Evolutionary conservation across 192 early-diverging fungal species (phyloP).

Genomic region (Chytriomyces sp.): DNA sequence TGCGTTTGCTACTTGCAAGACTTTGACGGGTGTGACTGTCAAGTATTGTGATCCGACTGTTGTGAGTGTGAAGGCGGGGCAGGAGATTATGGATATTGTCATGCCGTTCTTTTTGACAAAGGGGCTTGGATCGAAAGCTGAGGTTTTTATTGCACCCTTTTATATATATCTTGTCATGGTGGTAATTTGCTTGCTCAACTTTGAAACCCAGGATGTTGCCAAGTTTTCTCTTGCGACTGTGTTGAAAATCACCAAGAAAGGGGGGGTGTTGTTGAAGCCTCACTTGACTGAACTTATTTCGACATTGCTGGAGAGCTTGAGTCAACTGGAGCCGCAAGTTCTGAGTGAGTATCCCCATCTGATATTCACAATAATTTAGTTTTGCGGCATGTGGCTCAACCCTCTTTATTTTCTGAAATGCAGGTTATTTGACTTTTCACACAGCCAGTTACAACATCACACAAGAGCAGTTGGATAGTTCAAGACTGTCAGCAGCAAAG

Average conservation of each 20-base stretch:
- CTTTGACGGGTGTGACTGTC: constrained; percentile 80
- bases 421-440: constrained; percentile 90
- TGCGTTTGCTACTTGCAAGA: constrained; percentile 79
- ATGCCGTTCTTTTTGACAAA: constrained; percentile 83
- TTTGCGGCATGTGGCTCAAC: constrained; percentile 11
- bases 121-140: no score
- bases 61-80: constrained; percentile 64
- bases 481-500: constrained; percentile 80
- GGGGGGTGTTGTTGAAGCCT: constrained; percentile 71
- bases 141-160: no score
- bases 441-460: constrained; percentile 84
- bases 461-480: constrained; percentile 82
- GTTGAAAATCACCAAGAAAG: constrained; percentile 82
- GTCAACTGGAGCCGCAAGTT: constrained; percentile 71
- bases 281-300: constrained; percentile 76
- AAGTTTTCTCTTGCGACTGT: constrained; percentile 80
- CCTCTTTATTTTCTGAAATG: not conserved
- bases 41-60: constrained; percentile 79
- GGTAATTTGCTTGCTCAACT: constrained; percentile 38
- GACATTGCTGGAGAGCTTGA: constrained; percentile 83
- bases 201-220: constrained; percentile 84
- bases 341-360: constrained; percentile 56
- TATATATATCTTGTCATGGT: constrained; percentile 23
- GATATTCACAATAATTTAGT: not conserved
- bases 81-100: constrained; percentile 78